These are phyloP conservation scores for Phytopythium montanum DNA, from an alignment of 352 stramenopile species.

Conservation along the genomic window DNA sequence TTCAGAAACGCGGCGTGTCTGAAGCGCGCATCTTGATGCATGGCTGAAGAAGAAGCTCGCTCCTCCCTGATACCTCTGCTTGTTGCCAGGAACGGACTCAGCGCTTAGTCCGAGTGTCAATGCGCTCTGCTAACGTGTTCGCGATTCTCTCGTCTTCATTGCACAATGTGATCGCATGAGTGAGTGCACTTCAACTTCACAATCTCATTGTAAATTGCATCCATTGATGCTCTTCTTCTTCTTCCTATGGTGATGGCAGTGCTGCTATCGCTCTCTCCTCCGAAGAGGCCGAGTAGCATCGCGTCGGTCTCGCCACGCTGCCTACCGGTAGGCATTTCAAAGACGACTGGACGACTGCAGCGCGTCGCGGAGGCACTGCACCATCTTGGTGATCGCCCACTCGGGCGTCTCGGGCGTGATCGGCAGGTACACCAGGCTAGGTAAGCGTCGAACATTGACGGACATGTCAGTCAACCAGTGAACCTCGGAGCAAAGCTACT, in stretches of 20 bases:
- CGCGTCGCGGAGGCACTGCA: slow-evolving; percentile 49
- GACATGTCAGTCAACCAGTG: slow-evolving; percentile 1
- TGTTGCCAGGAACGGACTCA: too few relatives aligned
- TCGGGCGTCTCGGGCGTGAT: slow-evolving; percentile 73
- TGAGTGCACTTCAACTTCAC: too few relatives aligned
- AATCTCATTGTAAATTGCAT: too few relatives aligned
- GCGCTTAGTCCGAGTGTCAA: too few relatives aligned
- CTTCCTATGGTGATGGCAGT: too few relatives aligned
- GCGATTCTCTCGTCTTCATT: too few relatives aligned
- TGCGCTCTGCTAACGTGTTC: too few relatives aligned
- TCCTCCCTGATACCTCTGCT: too few relatives aligned
- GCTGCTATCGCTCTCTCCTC: too few relatives aligned
- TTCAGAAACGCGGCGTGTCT: background rate
- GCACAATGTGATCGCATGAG: too few relatives aligned
- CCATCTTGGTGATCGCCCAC: slow-evolving; percentile 80
- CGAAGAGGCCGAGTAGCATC: background rate
- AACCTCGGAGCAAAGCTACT: background rate
- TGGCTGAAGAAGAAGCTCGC: background rate
- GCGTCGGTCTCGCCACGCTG: background rate
- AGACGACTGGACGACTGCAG: slow-evolving; percentile 29
- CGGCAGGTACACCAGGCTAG: slow-evolving; percentile 72
- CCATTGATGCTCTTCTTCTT: too few relatives aligned
- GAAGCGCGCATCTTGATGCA: background rate
- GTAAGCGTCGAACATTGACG: background rate
- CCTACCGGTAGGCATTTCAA: background rate